Evolutionary conservation across 2,329 filamentous ascomycete species (phyloP).

Genomic region (Nemania abortiva): DNA sequence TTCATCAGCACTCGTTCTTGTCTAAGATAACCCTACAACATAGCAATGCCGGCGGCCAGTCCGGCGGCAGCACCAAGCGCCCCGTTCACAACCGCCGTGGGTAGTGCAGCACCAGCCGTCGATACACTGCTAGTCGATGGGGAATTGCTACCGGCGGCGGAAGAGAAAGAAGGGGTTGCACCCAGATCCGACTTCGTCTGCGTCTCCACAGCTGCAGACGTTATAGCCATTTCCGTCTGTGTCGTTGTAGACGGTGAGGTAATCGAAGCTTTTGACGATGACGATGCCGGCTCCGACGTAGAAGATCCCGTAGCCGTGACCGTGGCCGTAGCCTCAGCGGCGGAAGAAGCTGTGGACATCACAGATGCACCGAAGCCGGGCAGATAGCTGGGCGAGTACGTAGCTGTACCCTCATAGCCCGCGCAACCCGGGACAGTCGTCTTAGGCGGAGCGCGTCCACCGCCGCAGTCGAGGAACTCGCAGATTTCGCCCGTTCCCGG

Average conservation of each 20-base stretch:
- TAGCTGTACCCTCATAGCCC: constrained; percentile 66
- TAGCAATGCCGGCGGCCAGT: constrained; percentile 40
- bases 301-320: constrained; percentile 19
- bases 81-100: constrained; percentile 42
- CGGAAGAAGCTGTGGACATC: constrained; percentile 27
- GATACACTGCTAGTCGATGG: constrained; percentile 36
- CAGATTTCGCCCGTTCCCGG: constrained; percentile 74
- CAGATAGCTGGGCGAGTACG: constrained; percentile 65
- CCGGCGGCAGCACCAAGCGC: constrained; percentile 42
- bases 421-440: constrained; percentile 71
- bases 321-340: background rate
- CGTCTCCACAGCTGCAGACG: constrained; percentile 16
- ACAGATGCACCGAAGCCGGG: constrained; percentile 47
- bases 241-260: constrained; percentile 21
- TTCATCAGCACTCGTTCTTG: background rate
- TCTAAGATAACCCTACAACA: constrained; percentile 34
- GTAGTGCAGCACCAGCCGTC: constrained; percentile 38
- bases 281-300: constrained; percentile 9
- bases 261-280: constrained; percentile 17
- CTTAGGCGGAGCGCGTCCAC: constrained; percentile 73
- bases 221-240: constrained; percentile 6
- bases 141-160: constrained; percentile 8
- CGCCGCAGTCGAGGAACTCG: constrained; percentile 73
- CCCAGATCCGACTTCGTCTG: constrained; percentile 16
- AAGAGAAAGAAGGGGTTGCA: constrained; percentile 2